Conservation (phyloP, 2,329 filamentous ascomycete species). For the Myriosclerotinia scirpicola region DNA sequence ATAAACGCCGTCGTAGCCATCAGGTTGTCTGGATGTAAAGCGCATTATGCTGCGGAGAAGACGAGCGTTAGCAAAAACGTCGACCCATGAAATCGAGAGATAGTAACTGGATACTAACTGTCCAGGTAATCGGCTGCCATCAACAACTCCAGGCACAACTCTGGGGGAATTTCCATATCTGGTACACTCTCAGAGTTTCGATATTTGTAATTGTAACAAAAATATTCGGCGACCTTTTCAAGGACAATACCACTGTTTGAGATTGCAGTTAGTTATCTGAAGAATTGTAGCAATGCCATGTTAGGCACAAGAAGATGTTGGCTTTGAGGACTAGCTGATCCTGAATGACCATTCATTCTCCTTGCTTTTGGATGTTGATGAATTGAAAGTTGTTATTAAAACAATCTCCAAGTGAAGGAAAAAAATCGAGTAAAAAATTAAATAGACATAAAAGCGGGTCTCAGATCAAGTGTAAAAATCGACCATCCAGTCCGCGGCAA, state of each 20-base stretch:
- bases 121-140: conserved; percentile 77
- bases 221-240: conserved; percentile 80
- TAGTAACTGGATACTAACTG: conserved; percentile 42
- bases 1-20: conserved; percentile 1
- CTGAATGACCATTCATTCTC: not conserved
- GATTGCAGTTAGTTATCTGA: conserved; percentile 11
- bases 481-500: conserved; percentile 39
- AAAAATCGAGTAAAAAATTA: not conserved
- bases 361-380: not conserved
- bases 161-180: conserved; percentile 78
- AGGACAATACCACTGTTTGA: conserved; percentile 64
- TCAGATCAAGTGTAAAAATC: conserved; percentile 67
- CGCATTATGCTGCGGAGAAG: conserved; percentile 4
- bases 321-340: not conserved
- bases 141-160: conserved; percentile 74
- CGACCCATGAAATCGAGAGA: not conserved
- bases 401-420: not conserved
- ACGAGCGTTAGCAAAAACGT: conserved; percentile 12
- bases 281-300: conserved; percentile 13
- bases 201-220: conserved; percentile 78
- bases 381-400: not conserved
- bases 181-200: conserved; percentile 69
- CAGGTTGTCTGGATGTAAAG: not conserved
- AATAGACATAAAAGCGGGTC: conserved; percentile 33
- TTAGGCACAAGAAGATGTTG: not conserved